Evolutionary conservation across 108 stramenopile species (phyloP).

Genomic region (Stephanodiscus minutulus): DNA sequence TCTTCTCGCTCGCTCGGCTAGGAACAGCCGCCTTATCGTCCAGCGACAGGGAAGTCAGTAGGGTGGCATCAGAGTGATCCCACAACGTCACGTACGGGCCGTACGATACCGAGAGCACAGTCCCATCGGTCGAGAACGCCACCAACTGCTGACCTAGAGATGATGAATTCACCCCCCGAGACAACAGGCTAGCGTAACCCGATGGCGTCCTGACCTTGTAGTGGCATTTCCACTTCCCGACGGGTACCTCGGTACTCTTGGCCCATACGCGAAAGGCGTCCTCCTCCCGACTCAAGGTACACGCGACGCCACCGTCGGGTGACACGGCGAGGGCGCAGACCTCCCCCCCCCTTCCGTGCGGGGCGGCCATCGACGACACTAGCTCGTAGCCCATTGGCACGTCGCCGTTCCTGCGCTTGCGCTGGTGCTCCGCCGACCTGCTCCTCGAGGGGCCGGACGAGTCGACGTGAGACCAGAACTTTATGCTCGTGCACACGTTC

Average conservation of each 20-base stretch:
- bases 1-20: slow-evolving; percentile 41
- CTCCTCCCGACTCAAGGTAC: slow-evolving; percentile 80
- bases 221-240: slow-evolving; percentile 63
- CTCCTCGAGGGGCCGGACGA: slow-evolving; percentile 22
- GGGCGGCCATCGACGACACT: slow-evolving; percentile 72
- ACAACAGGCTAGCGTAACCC: slow-evolving; percentile 63
- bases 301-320: slow-evolving; percentile 57
- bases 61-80: slow-evolving; percentile 66
- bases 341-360: slow-evolving; percentile 68
- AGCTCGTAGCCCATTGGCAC: slow-evolving; percentile 51
- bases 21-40: slow-evolving; percentile 14
- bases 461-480: slow-evolving; percentile 65
- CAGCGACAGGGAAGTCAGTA: slow-evolving; percentile 65
- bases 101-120: slow-evolving; percentile 71
- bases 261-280: slow-evolving; percentile 81
- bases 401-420: slow-evolving; percentile 26
- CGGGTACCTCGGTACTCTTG: slow-evolving; percentile 20
- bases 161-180: slow-evolving; percentile 24
- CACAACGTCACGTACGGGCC: slow-evolving; percentile 71
- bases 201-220: slow-evolving; percentile 76
- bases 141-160: slow-evolving; percentile 32
- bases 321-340: slow-evolving; percentile 65
- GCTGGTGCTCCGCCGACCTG: slow-evolving; percentile 17
- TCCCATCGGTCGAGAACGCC: slow-evolving; percentile 74
- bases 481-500: slow-evolving; percentile 66